Evolutionary conservation across 2,329 filamentous ascomycete species (phyloP).

Genomic region (Waltergamsia citrina): DNA sequence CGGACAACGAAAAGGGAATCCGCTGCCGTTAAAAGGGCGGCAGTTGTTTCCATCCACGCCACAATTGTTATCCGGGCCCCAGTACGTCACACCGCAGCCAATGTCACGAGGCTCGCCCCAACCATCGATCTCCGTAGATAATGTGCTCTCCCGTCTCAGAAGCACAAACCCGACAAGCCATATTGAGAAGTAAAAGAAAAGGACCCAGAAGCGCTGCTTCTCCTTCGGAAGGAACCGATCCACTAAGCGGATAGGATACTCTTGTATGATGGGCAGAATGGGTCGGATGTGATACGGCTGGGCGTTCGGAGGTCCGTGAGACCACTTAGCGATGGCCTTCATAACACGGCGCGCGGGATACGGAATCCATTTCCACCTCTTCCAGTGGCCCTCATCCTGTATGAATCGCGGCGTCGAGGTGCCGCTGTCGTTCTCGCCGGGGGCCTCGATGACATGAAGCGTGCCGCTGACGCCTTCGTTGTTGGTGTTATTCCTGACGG

Average conservation of each 20-base stretch:
- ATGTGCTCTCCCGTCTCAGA: constrained; percentile 54
- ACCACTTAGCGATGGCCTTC: constrained; percentile 36
- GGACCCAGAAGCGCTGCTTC: constrained; percentile 48
- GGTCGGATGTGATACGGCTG: constrained; percentile 40
- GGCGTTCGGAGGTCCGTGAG: constrained; percentile 44
- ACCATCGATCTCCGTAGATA: constrained; percentile 51
- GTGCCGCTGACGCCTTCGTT: not conserved
- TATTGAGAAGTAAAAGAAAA: constrained; percentile 49
- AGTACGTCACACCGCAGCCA: constrained; percentile 60
- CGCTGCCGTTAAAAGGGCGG: constrained; percentile 61
- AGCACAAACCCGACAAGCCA: constrained; percentile 65
- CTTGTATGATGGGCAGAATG: constrained; percentile 57
- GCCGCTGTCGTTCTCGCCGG: constrained; percentile 10
- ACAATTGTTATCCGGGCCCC: constrained; percentile 61
- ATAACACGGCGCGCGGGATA: constrained; percentile 39
- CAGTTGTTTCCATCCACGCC: constrained; percentile 67
- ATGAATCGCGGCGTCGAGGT: constrained; percentile 50
- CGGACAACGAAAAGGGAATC: constrained; percentile 66
- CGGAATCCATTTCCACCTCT: constrained; percentile 49
- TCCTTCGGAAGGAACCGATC: constrained; percentile 51
- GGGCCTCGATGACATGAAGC: constrained; percentile 35
- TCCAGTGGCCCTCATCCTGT: constrained; percentile 38
- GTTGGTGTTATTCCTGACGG: not conserved
- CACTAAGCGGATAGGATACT: constrained; percentile 53
- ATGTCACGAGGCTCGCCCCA: constrained; percentile 59